Conservation (phyloP, 169 alveolate species). For the Plasmodium billcollinsi region DNA sequence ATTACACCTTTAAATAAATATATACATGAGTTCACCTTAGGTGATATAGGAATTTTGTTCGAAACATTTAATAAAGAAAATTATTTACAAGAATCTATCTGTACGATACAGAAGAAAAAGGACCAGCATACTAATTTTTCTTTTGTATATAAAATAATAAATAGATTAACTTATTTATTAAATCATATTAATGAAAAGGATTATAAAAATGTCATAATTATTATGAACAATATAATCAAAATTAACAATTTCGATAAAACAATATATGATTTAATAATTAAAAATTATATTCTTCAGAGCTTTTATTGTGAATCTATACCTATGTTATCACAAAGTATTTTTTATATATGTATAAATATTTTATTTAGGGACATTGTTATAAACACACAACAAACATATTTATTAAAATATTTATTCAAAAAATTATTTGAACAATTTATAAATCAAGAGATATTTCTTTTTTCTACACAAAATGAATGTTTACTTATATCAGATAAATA, state of each 20-base stretch:
- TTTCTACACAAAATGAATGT: neutral
- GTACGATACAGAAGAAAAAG: neutral
- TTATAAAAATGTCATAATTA: conserved; percentile 6
- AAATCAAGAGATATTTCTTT: conserved; percentile 8
- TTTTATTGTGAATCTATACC: conserved; percentile 11
- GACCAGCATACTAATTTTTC: neutral
- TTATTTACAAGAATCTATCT: conserved; percentile 15
- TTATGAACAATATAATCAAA: conserved; percentile 9
- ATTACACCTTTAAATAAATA: conserved; percentile 3
- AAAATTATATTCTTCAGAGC: conserved; percentile 13
- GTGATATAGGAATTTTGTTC: conserved; percentile 16
- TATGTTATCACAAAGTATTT: conserved; percentile 30
- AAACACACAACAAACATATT: neutral
- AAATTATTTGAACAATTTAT: conserved; percentile 14
- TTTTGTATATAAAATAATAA: neutral
- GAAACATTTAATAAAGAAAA: conserved; percentile 44
- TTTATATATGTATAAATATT: conserved; percentile 22
- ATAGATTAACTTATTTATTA: conserved; percentile 4
- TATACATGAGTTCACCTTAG: conserved; percentile 5
- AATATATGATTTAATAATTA: conserved; percentile 16
- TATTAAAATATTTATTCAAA: conserved; percentile 26
- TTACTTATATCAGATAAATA: neutral
- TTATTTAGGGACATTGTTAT: neutral
- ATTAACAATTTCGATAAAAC: conserved; percentile 5
- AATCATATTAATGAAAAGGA: neutral